phyloP scores from a whole-genome alignment of 495 filamentous ascomycete genomes.

The Pseudoneurospora amorphoporcata region DNA sequence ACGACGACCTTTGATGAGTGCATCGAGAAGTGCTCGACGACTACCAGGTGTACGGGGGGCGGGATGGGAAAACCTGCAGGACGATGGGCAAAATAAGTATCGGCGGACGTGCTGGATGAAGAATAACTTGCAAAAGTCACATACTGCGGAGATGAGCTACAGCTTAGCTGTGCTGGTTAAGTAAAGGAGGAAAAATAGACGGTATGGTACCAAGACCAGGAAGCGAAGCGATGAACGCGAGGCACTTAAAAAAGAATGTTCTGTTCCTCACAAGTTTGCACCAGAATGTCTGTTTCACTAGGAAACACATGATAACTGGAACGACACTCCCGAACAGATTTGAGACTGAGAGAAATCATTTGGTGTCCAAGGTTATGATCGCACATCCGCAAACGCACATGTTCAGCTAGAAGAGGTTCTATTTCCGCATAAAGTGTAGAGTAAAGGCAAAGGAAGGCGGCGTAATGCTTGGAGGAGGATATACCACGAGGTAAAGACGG shows the following conservation, averaged over 20 bases:
- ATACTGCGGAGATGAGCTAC: conserved; percentile 6
- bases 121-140: conserved; percentile 7
- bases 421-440: not conserved
- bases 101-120: conserved; percentile 14
- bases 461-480: not conserved
- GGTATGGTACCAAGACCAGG: too few species aligned
- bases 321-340: not conserved
- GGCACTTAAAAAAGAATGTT: too few species aligned
- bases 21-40: conserved; percentile 7
- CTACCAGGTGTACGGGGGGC: conserved; percentile 8
- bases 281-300: not conserved
- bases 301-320: not conserved
- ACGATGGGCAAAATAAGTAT: not conserved
- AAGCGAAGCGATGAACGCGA: too few species aligned
- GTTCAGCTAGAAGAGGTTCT: not conserved
- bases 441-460: too few species aligned
- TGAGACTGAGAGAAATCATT: not conserved
- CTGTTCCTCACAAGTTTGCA: not conserved
- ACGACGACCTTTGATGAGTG: conserved; percentile 12
- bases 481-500: not conserved
- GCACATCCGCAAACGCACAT: not conserved
- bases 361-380: not conserved
- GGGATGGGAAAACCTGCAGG: conserved; percentile 8
- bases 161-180: conserved; percentile 10
- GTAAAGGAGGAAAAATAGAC: not conserved